Evolutionary conservation across 2,329 filamentous ascomycete genomes (phyloP), one percentile per base, ranked within the genome.

Genomic region (Dactylellina leptospora): DNA sequence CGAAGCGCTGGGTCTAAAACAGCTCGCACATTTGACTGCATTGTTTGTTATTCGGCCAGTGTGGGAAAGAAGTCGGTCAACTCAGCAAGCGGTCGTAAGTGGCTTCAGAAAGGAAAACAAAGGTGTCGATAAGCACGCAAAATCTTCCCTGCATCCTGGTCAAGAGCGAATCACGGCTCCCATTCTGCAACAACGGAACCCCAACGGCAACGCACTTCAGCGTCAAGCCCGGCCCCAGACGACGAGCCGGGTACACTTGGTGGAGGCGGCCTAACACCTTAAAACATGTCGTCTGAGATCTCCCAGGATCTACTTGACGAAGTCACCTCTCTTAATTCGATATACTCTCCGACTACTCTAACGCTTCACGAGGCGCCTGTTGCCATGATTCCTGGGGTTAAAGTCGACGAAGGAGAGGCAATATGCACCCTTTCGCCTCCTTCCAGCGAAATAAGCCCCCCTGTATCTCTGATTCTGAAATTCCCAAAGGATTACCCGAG

Each of bases 301-400:
- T 51, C 69, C n/a, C 69, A 66, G 50, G 80, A 83, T 53, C 84
- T 93, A 23, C 79, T 81, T 51, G 90, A 95, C 80, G 91, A 95
- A 78, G 82, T 93, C 27, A 89, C 89, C 77, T 91, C 89, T 74
- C 89, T 95, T 77, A 95, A 93, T 80, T 90, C 91, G 60, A 95
- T 95, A 75, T 95, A 93, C 80, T 76, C 78, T 18, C 33, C 53
- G 60, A 50, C 76, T 51, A 70, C 63, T 66, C 79, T 55, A 77
- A 75, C 74, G 76, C 82, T 44, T 77, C 81, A 68, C 79, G 80
- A 20, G 77, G 80, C 38, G 75, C 68, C 58, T 36, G 25, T n/a
- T 30, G 45, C 44, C 36, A 56, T 48, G 22, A 22, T 50, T 27
- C 11, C 16, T 10, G 30, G 44, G 16, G 40, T 27, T 33, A 16